Percentiles rank a stretch among this genome's conserved stretches.
These are phyloP conservation scores for Cnidoscolus chayamansa DNA, from an alignment of 441 rosid species.

Conservation along the genomic window DNA sequence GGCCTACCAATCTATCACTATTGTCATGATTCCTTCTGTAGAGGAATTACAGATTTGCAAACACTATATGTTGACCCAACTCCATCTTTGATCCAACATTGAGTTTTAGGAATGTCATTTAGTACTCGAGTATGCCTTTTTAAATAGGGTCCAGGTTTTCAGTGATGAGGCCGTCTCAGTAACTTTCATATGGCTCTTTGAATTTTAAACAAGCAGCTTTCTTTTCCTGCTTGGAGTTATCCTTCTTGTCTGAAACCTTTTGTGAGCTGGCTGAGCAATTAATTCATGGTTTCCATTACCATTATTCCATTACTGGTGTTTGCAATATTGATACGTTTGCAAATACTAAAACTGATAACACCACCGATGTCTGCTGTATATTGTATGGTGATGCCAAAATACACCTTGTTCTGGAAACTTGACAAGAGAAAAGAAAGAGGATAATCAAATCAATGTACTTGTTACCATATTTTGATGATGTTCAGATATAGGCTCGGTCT, in stretches of 20 bases:
- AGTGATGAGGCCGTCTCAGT: conserved; percentile 7
- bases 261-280: not conserved
- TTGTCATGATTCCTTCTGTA: conserved; percentile 7
- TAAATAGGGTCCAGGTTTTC: conserved; percentile 1
- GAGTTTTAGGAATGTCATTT: conserved; percentile 20
- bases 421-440: not conserved
- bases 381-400: not conserved
- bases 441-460: not conserved
- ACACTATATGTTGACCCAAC: conserved; percentile 12
- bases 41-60: conserved; percentile 8
- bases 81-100: conserved; percentile 8
- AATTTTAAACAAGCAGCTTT: conserved; percentile 8
- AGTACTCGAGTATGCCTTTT: conserved; percentile 19
- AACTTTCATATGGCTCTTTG: conserved; percentile 13
- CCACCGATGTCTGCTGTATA: not conserved
- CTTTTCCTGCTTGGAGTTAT: not conserved
- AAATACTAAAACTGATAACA: not conserved
- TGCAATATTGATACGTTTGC: not conserved
- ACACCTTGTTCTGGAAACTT: not conserved
- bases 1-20: conserved; percentile 22
- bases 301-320: not conserved
- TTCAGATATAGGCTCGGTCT: not conserved
- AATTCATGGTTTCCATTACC: not conserved
- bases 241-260: conserved; percentile 14
- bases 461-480: not conserved